Conservation (phyloP, 225 moss, liverwort and hornwort genomes). For the Pseudisothecium myosuroides region DNA sequence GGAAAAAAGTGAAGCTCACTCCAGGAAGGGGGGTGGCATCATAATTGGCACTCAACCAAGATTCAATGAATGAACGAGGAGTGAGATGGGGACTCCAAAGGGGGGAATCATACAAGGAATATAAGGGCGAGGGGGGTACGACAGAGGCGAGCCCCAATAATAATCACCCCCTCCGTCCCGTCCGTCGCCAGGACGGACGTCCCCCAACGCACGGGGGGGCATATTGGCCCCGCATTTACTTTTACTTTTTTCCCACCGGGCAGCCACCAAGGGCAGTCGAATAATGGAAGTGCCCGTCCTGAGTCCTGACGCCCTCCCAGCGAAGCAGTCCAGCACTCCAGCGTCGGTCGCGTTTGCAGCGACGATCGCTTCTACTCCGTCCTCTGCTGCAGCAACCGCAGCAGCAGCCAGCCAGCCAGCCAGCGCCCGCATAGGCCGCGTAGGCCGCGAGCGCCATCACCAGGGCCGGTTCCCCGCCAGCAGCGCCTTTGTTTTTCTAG, state of each 20-base stretch:
- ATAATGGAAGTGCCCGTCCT: slow-evolving; percentile 29
- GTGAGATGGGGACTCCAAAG: neutral
- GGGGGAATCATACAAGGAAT: neutral
- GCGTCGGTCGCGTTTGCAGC: neutral
- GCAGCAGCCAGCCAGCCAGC: neutral
- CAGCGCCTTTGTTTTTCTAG: neutral
- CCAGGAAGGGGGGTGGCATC: neutral
- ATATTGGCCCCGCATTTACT: neutral
- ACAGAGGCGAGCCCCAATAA: neutral
- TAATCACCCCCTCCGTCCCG: neutral
- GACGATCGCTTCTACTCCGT: neutral
- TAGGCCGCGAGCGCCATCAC: neutral
- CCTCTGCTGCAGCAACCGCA: neutral
- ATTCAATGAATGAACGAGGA: neutral
- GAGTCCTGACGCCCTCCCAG: slow-evolving; percentile 1
- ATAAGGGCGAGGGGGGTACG: neutral
- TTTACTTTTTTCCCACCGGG: neutral
- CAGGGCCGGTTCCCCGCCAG: neutral
- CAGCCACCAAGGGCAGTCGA: neutral
- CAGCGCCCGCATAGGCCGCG: neutral
- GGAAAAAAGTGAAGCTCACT: neutral
- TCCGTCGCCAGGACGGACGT: neutral
- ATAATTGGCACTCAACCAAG: slow-evolving; percentile 3
- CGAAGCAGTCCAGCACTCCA: slow-evolving; percentile 4
- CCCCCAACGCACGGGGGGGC: slow-evolving; percentile 7